Evolutionary conservation across 78 protist genomes (phyloP).

Genomic region (Blattamonas nauphoetae): DNA sequence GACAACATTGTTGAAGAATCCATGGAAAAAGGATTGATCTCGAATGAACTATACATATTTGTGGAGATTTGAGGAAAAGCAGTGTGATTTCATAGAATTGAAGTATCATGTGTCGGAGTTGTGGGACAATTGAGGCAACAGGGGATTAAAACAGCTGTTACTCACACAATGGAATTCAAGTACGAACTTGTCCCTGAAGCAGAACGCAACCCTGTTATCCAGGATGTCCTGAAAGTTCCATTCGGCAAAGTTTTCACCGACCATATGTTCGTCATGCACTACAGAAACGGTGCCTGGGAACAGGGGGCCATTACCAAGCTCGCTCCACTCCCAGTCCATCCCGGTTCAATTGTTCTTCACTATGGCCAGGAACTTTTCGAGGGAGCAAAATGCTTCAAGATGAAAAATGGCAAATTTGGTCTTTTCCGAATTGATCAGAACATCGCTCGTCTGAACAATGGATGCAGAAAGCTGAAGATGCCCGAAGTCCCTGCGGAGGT

Average conservation of each 20-base stretch:
- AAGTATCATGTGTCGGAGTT: background rate
- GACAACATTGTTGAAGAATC: background rate
- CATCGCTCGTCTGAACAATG: constrained; percentile 12
- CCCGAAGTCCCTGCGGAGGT: constrained; percentile 11
- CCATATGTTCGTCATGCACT: background rate
- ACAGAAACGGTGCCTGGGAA: background rate
- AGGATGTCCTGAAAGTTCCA: background rate
- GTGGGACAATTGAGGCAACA: background rate
- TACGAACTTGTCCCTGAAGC: constrained; percentile 3
- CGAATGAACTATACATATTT: background rate
- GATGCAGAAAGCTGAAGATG: constrained; percentile 15
- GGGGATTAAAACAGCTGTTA: background rate
- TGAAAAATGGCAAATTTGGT: background rate
- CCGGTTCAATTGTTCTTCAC: constrained; percentile 22
- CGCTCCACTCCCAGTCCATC: constrained; percentile 16
- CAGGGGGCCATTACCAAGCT: constrained; percentile 21
- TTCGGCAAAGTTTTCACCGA: constrained; percentile 1
- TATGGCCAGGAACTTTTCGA: constrained; percentile 39
- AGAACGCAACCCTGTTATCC: background rate
- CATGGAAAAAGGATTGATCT: background rate
- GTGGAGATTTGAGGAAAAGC: background rate
- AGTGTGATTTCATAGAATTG: background rate
- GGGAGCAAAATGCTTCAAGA: constrained; percentile 33
- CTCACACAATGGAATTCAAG: background rate
- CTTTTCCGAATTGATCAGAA: constrained; percentile 34